Conservation (phyloP, 768 basidiomycete species). For the Trametes coccinea region DNA sequence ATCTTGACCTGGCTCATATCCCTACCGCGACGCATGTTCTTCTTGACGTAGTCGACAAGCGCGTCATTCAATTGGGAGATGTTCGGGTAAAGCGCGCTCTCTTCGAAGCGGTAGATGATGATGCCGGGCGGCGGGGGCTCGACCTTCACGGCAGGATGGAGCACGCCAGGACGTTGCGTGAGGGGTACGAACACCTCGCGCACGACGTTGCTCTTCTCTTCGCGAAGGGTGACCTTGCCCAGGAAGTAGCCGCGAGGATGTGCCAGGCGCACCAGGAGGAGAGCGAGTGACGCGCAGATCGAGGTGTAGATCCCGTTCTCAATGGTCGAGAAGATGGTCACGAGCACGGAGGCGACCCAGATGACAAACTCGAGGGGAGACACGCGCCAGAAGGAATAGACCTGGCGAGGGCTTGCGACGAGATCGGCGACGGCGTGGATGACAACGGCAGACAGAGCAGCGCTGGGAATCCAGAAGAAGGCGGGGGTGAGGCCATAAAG, state of each 20-base stretch:
- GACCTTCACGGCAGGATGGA: slow-evolving; percentile 71
- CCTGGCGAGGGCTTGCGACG: slow-evolving; percentile 80
- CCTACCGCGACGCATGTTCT: slow-evolving; percentile 70
- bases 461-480: slow-evolving; percentile 87
- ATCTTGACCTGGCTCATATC: slow-evolving; percentile 65
- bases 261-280: slow-evolving; percentile 85
- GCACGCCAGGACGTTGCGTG: slow-evolving; percentile 51
- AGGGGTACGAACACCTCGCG: slow-evolving; percentile 89
- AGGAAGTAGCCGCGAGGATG: slow-evolving; percentile 90
- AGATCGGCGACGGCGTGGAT: slow-evolving; percentile 91
- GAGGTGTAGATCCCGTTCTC: slow-evolving; percentile 93
- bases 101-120: slow-evolving; percentile 89
- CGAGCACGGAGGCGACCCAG: slow-evolving; percentile 82
- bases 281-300: slow-evolving; percentile 71
- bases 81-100: slow-evolving; percentile 87
- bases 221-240: slow-evolving; percentile 71
- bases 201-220: slow-evolving; percentile 37
- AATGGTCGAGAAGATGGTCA: slow-evolving; percentile 91
- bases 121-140: slow-evolving; percentile 82
- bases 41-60: slow-evolving; percentile 81
- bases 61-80: slow-evolving; percentile 64
- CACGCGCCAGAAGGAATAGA: slow-evolving; percentile 91
- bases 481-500: slow-evolving; percentile 92
- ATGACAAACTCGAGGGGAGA: slow-evolving; percentile 92
- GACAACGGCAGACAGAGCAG: slow-evolving; percentile 88